Evolutionary conservation across 2,329 filamentous ascomycete species (phyloP).

Genomic region (Stromatinia cepivora): DNA sequence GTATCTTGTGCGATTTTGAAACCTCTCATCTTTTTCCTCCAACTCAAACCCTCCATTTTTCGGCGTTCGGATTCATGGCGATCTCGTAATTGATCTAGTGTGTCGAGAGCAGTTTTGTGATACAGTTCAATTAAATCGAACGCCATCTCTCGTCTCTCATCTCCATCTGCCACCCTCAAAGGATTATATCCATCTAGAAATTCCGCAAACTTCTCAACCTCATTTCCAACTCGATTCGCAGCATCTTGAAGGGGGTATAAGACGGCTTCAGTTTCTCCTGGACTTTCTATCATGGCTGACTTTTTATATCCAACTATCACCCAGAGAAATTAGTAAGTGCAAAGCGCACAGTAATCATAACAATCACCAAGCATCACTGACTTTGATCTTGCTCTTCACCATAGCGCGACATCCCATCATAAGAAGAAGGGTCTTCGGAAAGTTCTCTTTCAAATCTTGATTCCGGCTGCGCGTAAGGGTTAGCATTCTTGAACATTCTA

Average conservation of each 20-base stretch:
- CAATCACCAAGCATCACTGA: constrained; percentile 32
- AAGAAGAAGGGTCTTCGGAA: constrained; percentile 39
- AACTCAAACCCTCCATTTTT: constrained; percentile 34
- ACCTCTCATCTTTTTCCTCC: constrained; percentile 43
- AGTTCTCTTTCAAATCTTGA: constrained; percentile 37
- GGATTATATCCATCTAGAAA: constrained; percentile 74
- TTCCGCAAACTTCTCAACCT: constrained; percentile 85
- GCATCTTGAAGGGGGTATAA: constrained; percentile 63
- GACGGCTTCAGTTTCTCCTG: constrained; percentile 48
- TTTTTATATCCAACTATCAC: constrained; percentile 30
- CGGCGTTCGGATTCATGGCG: constrained; percentile 40
- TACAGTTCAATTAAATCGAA: constrained; percentile 68
- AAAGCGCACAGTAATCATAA: background rate
- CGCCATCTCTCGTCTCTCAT: constrained; percentile 64
- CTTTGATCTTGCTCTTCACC: constrained; percentile 30
- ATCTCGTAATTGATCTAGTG: constrained; percentile 47
- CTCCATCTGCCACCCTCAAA: constrained; percentile 47
- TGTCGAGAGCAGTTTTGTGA: constrained; percentile 54
- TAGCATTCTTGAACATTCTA: constrained; percentile 3
- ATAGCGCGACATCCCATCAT: constrained; percentile 39
- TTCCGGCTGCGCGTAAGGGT: constrained; percentile 29
- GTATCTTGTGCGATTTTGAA: constrained; percentile 36
- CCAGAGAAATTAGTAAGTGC: background rate
- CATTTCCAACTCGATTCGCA: constrained; percentile 69
- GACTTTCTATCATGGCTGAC: constrained; percentile 37